Base-by-base conservation (phyloP, 352 stramenopile genomes). In the Globisporangium spinosum region DNA sequence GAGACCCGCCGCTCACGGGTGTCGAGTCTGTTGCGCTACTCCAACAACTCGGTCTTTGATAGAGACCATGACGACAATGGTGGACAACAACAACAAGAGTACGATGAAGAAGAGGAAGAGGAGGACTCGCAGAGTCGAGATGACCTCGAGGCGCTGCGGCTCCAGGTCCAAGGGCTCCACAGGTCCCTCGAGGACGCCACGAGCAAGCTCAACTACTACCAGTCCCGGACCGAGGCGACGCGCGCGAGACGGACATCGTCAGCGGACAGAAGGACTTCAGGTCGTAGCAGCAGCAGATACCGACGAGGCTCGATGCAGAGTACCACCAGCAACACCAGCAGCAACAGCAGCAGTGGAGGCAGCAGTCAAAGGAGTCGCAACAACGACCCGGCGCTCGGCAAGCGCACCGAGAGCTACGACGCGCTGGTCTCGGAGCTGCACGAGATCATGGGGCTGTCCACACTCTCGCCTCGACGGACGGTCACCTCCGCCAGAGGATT, bases 401-500 rank as follows among this genome's bases (percentile, higher is more conserved):
- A 74, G 27, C 79, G 84, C 12, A 72, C 79, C 5, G 64, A 67
- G 32, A 78, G 68, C 3, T 89, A 89, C 62, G 64, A 79, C 17
- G 65, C 79, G 25, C 71, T 93, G 2, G 76, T 93, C 56, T 73
- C 78, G 10, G 84, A 93, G 70, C 71, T 93, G 53, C 84, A 90
- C 55, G 84, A 90, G 58, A 79, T 93, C 69, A 93, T 93, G 82
- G 84, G 84, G 2, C 64, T 92, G 54, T 77, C 83, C 40, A 54
- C 61, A 13, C 61, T 68, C 38, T 53, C 66, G 29, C 59, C 60
- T 4, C 55, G 56, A 38, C 40, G 53, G 23, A 60, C 53, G 25
- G 38, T 22, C 38, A 12, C 13, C 65, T 9, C n/a, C 8, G 22
- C 49, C 29, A 3, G n/a, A 29, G 15, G 34, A 2, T 54, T 40